These are phyloP conservation scores for Puccinellia tenuiflora DNA, from an alignment of 176 grass and related monocot genomes.

Conservation along the genomic window DNA sequence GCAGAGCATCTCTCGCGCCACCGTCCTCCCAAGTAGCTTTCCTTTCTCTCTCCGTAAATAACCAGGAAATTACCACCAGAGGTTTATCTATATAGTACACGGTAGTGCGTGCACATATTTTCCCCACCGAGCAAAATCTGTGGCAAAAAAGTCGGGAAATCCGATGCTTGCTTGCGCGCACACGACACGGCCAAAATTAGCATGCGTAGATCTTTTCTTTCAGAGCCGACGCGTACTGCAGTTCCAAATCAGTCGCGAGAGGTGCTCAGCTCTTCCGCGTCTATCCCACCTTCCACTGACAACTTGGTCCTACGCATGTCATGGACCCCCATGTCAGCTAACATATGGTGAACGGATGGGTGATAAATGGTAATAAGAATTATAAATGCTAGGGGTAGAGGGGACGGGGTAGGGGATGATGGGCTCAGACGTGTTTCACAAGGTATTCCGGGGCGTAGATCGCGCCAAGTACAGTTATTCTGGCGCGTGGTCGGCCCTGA, in stretches of 20 bases:
- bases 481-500: slow-evolving; percentile 12
- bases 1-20: slow-evolving; percentile 22
- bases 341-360: neutral
- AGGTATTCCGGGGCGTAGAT: slow-evolving; percentile 26
- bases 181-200: slow-evolving; percentile 22
- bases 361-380: too few species aligned
- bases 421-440: slow-evolving; percentile 36
- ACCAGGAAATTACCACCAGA: neutral
- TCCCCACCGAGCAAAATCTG: neutral
- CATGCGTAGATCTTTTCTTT: neutral
- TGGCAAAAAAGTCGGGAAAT: neutral
- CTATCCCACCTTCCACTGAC: neutral
- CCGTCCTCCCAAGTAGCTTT: neutral
- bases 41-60: neutral
- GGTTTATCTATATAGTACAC: neutral
- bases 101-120: neutral
- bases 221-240: neutral
- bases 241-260: neutral
- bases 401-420: neutral
- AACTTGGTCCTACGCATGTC: accelerated
- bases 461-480: neutral
- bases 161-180: slow-evolving; percentile 21
- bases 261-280: neutral
- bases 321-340: neutral
- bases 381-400: neutral